Conservation (phyloP, 306 rosid genomes). For the Cyamopsis tetragonoloba region DNA sequence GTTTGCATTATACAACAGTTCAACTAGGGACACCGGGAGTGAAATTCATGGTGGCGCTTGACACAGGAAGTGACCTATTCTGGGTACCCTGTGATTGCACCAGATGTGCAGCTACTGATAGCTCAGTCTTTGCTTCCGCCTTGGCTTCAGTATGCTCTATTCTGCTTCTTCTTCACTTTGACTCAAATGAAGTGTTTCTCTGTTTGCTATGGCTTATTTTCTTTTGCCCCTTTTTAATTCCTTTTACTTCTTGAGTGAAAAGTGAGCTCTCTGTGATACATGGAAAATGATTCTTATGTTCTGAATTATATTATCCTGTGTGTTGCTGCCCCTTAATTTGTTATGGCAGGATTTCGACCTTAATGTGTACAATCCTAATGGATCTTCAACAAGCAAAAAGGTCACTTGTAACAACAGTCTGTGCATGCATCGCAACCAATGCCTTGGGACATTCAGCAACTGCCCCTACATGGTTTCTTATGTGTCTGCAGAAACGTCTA, state of each 20-base stretch:
- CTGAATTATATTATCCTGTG: neutral
- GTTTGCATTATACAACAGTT: conserved; percentile 91
- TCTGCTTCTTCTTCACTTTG: neutral
- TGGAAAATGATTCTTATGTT: neutral
- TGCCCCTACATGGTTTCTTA: conserved; percentile 93
- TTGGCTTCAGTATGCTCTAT: conserved; percentile 51
- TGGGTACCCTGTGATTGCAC: conserved; percentile 97
- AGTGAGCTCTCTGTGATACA: neutral
- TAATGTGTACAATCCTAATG: conserved; percentile 71
- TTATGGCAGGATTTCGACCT: conserved; percentile 65
- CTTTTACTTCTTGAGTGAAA: neutral
- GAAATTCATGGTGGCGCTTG: conserved; percentile 95
- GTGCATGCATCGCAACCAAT: conserved; percentile 57
- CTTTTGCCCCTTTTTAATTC: neutral
- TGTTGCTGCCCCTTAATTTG: conserved; percentile 6
- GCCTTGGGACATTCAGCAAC: conserved; percentile 53
- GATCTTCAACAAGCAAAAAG: conserved; percentile 73
- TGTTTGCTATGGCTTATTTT: neutral
- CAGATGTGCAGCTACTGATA: conserved; percentile 63
- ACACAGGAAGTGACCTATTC: conserved; percentile 88
- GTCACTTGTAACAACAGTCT: conserved; percentile 68
- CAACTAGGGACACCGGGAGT: conserved; percentile 88
- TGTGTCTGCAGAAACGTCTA: conserved; percentile 83
- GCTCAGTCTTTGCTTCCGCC: conserved; percentile 43
- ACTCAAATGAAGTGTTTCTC: neutral